These are phyloP conservation scores for Xerocomellus intermedius DNA, from an alignment of 768 basidiomycete genomes.

Conservation along the genomic window DNA sequence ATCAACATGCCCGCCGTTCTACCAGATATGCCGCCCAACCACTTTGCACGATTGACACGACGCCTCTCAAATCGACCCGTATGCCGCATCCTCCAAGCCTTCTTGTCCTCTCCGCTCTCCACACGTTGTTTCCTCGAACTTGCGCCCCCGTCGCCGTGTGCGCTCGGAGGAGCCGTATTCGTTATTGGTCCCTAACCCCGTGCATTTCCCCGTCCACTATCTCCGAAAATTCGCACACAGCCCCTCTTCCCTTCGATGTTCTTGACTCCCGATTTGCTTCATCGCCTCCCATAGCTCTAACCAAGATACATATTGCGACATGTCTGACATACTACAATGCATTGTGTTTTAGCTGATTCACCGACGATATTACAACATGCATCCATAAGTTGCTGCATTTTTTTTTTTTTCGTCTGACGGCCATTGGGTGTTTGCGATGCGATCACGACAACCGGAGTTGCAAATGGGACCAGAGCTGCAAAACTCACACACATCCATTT, in stretches of 20 bases:
- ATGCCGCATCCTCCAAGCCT: conserved; percentile 28
- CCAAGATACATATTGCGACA: conserved; percentile 25
- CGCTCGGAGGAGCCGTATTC: conserved; percentile 18
- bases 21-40: neutral
- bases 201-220: conserved; percentile 20
- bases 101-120: conserved; percentile 28
- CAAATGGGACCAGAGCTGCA: too few relatives aligned
- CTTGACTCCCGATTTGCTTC: conserved; percentile 28
- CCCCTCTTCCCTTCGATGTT: conserved; percentile 23
- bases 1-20: neutral
- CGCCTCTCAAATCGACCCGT: conserved; percentile 13
- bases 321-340: conserved; percentile 35
- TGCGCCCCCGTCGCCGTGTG: conserved; percentile 11
- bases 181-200: conserved; percentile 24
- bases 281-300: conserved; percentile 23
- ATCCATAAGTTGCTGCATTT: conserved; percentile 14
- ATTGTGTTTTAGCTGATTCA: conserved; percentile 29
- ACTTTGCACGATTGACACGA: conserved; percentile 17
- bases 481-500: too few relatives aligned
- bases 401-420: conserved; percentile 2
- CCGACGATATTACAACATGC: conserved; percentile 26
- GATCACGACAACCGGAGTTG: too few relatives aligned
- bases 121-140: conserved; percentile 8
- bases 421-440: conserved; percentile 4
- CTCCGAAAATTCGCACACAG: conserved; percentile 25